A percentile compares a stretch with the other conserved stretches of the same genome.
Conservation (phyloP, 1,284 basidiomycete species). For the Peniophora sp. region DNA sequence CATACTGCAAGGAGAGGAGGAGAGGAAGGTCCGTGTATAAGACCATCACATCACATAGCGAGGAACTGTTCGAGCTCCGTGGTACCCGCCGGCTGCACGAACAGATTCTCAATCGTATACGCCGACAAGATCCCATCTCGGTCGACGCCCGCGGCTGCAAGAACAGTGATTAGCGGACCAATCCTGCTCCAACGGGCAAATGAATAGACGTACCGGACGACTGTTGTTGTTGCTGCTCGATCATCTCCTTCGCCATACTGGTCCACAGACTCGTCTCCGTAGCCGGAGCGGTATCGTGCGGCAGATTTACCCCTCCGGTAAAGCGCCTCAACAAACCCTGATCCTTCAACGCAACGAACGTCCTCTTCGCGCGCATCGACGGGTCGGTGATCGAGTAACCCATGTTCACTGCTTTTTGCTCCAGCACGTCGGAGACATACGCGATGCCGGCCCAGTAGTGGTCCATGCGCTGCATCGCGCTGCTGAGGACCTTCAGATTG, state of each 20-base stretch:
- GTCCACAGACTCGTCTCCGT: conserved; percentile 28
- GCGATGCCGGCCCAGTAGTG: conserved; percentile 28
- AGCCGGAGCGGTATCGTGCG: conserved; percentile 25
- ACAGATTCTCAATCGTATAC: conserved; percentile 28
- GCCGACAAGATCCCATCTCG: conserved; percentile 23
- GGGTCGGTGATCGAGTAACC: not conserved
- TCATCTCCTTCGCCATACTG: conserved; percentile 21
- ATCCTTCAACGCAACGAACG: conserved; percentile 31
- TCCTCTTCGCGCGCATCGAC: conserved; percentile 16
- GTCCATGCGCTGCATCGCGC: conserved; percentile 26
- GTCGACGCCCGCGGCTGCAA: conserved; percentile 16
- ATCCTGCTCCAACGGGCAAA: not conserved
- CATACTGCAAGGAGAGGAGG: not conserved
- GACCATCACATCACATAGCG: not conserved
- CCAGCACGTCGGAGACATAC: conserved; percentile 23
- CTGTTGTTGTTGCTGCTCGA: conserved; percentile 15
- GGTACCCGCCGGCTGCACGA: conserved; percentile 25
- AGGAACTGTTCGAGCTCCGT: conserved; percentile 20
- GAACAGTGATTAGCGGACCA: not conserved
- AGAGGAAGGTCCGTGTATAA: not conserved
- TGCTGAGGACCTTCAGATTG: conserved; percentile 23
- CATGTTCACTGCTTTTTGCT: conserved; percentile 6
- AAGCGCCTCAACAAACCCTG: conserved; percentile 27
- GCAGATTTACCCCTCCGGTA: conserved; percentile 21
- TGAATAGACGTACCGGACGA: not conserved